Base-by-base conservation (phyloP, 78 protist species). In the Acrasis kona region DNA sequence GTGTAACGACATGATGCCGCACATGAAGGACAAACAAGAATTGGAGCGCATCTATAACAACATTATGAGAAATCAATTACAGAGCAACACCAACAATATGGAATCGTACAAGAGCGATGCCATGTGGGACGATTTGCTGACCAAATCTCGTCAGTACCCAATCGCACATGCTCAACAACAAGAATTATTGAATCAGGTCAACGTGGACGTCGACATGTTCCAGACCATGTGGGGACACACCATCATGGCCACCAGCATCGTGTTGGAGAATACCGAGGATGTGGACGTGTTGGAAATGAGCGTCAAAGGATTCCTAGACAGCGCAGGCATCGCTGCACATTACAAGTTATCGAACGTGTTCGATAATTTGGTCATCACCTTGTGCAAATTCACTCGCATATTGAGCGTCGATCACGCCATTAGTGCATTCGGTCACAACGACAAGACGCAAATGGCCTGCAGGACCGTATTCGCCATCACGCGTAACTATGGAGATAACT, bases 361-460 rank as follows among this genome's bases (percentile, higher is more conserved):
- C 29, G 89, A 85, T 30, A 70, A 28, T 34, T 38, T 85, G 31
- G 83, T 85, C 80, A 30, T 66, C 37, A 42, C 72, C 2, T 64
- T 80, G 36, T 67, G 78, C 84, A 80, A 80, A 10, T 72, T 80
- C 9, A 72, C 84, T 19, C 5, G 41, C 28, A 34, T 73, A 50
- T 30, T 72, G 34, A 6, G 7, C 19, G 19, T 19, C 19, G 61
- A 50, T n/a, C 19, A 50, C 19, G 61, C 61, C 19, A 19, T 50
- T 50, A n/a, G 34, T n/a, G 34, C 19, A 50, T 85, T 85, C 38
- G 79, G 78, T 29, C 80, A 74, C 27, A 81, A 85, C 42, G 70
- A 72, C 65, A 85, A 85, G 36, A 85, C 89, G 10, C 84, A 85
- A 36, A 35, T 85, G 2, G 89, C 86, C 5, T 67, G 86, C 39